These are phyloP conservation scores for Auxenochlorella protothecoides DNA, from an alignment of 139 green algal genomes.

Conservation along the genomic window DNA sequence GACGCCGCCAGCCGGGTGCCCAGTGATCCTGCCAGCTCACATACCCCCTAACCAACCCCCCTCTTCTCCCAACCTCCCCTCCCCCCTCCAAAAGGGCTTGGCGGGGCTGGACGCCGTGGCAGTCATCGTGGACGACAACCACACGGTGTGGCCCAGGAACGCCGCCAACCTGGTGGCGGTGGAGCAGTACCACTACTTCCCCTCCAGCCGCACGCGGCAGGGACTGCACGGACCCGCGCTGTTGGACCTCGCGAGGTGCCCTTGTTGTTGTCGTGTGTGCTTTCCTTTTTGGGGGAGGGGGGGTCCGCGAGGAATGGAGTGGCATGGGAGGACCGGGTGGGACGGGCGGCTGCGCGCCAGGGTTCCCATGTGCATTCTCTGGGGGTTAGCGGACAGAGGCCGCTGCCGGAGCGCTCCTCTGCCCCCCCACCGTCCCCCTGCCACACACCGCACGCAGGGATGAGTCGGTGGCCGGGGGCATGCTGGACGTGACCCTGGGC, in stretches of 20 bases:
- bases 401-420: too few species aligned
- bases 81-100: conserved; percentile 3
- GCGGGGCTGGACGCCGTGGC: conserved; percentile 26
- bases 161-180: conserved; percentile 66
- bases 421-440: too few species aligned
- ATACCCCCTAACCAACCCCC: not conserved
- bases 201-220: conserved; percentile 25
- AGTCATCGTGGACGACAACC: conserved; percentile 87
- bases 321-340: too few species aligned
- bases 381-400: too few species aligned
- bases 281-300: too few species aligned
- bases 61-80: not conserved
- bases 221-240: conserved; percentile 20
- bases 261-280: not conserved
- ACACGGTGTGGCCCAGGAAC: conserved; percentile 75
- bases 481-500: conserved; percentile 33
- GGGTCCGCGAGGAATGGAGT: too few species aligned
- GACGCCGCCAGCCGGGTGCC: too few species aligned
- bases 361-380: too few species aligned
- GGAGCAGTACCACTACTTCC: conserved; percentile 88
- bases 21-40: too few species aligned
- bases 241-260: conserved; percentile 31
- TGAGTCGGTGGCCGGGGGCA: conserved; percentile 33
- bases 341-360: too few species aligned
- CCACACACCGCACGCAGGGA: conserved; percentile 18